Conservation (phyloP, 1,139 yeast species). For the Meyerozyma elateridarum region DNA sequence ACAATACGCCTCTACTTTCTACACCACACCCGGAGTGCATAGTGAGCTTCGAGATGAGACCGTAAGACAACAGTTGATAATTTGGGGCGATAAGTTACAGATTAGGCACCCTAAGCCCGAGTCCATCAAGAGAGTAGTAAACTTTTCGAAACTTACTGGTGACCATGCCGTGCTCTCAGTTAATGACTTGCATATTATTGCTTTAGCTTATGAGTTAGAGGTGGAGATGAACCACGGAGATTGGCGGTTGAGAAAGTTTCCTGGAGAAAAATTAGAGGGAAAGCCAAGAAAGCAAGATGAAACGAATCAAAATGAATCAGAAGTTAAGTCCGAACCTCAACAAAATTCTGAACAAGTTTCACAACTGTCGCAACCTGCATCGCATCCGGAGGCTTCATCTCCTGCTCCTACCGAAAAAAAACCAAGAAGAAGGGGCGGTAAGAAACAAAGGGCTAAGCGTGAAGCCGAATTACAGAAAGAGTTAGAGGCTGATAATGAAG, state of each 20-base stretch:
- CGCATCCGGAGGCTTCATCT: slow-evolving; percentile 4
- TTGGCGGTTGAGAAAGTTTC: slow-evolving; percentile 62
- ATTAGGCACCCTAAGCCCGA: slow-evolving; percentile 73
- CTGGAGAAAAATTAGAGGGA: slow-evolving; percentile 52
- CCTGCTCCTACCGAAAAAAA: slow-evolving; percentile 25
- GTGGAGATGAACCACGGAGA: slow-evolving; percentile 64
- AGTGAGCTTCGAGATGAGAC: slow-evolving; percentile 83
- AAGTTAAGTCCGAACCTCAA: slow-evolving; percentile 9
- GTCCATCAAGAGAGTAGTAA: slow-evolving; percentile 59
- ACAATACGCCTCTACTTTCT: slow-evolving; percentile 62
- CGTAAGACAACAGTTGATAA: slow-evolving; percentile 68
- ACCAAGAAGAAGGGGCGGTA: slow-evolving; percentile 59
- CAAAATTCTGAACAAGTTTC: slow-evolving; percentile 8
- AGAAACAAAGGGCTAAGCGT: slow-evolving; percentile 55
- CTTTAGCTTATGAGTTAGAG: slow-evolving; percentile 85
- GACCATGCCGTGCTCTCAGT: slow-evolving; percentile 83
- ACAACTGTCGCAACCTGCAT: slow-evolving; percentile 9
- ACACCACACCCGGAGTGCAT: slow-evolving; percentile 89
- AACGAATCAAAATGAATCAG: slow-evolving; percentile 6
- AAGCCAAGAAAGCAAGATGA: slow-evolving; percentile 6
- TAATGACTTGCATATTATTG: slow-evolving; percentile 89
- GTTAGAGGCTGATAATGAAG: slow-evolving; percentile 15
- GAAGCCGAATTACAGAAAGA: slow-evolving; percentile 32
- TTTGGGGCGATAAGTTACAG: slow-evolving; percentile 68
- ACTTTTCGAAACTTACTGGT: slow-evolving; percentile 85